These are phyloP conservation scores for Calonectria honghensis DNA, from an alignment of 2,329 filamentous ascomycete genomes.

Conservation along the genomic window DNA sequence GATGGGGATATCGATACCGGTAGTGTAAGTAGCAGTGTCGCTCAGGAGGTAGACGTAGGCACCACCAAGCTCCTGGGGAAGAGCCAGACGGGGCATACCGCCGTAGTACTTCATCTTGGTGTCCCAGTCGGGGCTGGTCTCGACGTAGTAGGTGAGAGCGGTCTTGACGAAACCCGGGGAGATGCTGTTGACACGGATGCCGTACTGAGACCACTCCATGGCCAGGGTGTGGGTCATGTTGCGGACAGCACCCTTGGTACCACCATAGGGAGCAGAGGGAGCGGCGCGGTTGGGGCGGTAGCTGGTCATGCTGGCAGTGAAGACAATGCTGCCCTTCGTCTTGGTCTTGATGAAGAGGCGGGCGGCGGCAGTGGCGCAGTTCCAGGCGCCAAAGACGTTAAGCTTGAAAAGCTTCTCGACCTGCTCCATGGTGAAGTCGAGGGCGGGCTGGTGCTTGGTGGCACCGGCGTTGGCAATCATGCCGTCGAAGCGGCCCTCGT, in stretches of 20 bases:
- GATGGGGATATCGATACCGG: constrained; percentile 68
- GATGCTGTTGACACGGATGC: constrained; percentile 57
- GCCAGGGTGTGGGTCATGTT: constrained; percentile 64
- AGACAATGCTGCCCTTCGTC: constrained; percentile 63
- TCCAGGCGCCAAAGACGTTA: constrained; percentile 64
- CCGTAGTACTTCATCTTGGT: constrained; percentile 75
- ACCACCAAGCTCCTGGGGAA: constrained; percentile 72
- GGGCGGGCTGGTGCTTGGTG: constrained; percentile 71
- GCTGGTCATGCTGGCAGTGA: constrained; percentile 68
- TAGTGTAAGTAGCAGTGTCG: constrained; percentile 71
- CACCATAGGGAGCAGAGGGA: constrained; percentile 66
- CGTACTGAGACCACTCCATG: constrained; percentile 68
- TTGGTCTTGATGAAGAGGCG: constrained; percentile 62
- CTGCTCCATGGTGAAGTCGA: constrained; percentile 62
- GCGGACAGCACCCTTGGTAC: constrained; percentile 65
- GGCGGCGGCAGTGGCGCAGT: constrained; percentile 67
- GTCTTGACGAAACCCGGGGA: constrained; percentile 58
- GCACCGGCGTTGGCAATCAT: constrained; percentile 71
- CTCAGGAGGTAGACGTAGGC: constrained; percentile 75
- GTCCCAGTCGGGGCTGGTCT: constrained; percentile 72
- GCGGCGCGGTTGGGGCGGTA: constrained; percentile 67
- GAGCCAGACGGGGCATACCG: constrained; percentile 72
- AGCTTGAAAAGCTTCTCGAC: constrained; percentile 61
- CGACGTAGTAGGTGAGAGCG: constrained; percentile 70
- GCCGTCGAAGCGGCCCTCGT: constrained; percentile 65